phyloP scores from a whole-genome alignment of 2,329 filamentous ascomycete species.

The Malbranchea zuffiana region DNA sequence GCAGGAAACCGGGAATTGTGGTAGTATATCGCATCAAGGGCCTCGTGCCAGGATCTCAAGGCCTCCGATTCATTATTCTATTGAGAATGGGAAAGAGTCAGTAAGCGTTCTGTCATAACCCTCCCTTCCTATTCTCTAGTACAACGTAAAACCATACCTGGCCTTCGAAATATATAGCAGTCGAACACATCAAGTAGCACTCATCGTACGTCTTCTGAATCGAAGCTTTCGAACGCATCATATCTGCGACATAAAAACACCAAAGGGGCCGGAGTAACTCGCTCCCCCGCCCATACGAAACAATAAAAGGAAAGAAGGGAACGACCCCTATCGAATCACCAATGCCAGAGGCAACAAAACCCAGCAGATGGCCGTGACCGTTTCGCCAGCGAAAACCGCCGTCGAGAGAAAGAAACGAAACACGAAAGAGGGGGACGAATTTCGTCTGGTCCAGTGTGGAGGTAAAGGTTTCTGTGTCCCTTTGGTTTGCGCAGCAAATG shows the following conservation, averaged over 20 bases:
- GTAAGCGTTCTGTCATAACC: background rate
- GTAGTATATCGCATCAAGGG: slow-evolving; percentile 79
- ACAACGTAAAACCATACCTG: slow-evolving; percentile 50
- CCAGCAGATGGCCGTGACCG: no score
- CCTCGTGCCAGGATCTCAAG: slow-evolving; percentile 77
- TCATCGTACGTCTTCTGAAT: slow-evolving; percentile 98
- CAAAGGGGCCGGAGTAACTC: slow-evolving; percentile 18
- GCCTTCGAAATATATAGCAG: slow-evolving; percentile 89
- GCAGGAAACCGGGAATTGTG: slow-evolving; percentile 65
- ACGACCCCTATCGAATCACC: no score
- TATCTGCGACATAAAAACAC: no score
- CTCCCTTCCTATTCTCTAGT: background rate
- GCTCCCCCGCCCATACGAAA: no score
- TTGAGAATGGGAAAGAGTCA: background rate
- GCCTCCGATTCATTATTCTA: slow-evolving; percentile 89
- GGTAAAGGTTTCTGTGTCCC: no score
- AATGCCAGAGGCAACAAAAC: no score
- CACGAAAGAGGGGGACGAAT: no score
- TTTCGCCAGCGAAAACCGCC: no score
- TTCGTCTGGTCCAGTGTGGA: no score
- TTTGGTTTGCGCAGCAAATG: no score
- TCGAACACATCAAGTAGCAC: slow-evolving; percentile 87
- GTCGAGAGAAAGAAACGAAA: no score
- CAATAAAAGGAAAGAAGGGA: no score
- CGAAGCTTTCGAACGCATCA: slow-evolving; percentile 49